Evolutionary conservation across 2,329 filamentous ascomycete species (phyloP), one percentile per base, ranked within the genome.

Genomic region (Hypoxylon sp.): DNA sequence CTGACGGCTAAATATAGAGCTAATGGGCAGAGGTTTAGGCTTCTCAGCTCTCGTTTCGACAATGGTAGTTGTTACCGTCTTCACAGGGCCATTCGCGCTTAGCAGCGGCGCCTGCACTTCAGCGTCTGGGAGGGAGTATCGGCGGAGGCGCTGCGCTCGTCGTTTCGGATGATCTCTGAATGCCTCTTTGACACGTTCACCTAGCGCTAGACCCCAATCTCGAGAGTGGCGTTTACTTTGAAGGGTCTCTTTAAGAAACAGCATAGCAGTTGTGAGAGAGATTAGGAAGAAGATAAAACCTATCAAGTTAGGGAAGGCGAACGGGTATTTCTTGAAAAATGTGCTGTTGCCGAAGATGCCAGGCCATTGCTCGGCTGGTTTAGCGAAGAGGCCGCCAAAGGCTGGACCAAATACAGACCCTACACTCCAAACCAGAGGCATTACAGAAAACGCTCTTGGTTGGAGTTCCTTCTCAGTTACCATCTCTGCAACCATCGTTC

Each of bases 401-500:
- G 90, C 91, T 1, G 95, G 95, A 0, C 95, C 95, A 73, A 97
- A 92, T 39, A 97, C 93, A 37, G 90, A 92, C 0, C 95, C 95
- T 58, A 98, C 83, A 10, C 91, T 94, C 92, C 94, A 98, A 33
- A 88, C 92, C 14, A 98, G 82, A 3, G 95, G 95, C 94, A 98
- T 98, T 50, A 98, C 85, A 71, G 91, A 94, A 79, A 98, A 98
- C 0, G 96, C 96, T 58, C 90, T 85, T 0, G 95, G 94, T 76
- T 98, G 95, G 5, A 97, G 84, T 76, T 94, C 92, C 78, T 88
- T 94, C 78, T 96, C 90, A 0, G 94, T 92, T 1, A 97, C 94
- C 86, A 98, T 90, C 79, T 98, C 95, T 0, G 95, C 95, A 1
- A 98, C 94, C 83, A 96, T 94, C 14, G 94, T 97, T 71, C 94